A percentile compares a stretch with the other conserved stretches of the same genome.
phyloP scores from a whole-genome alignment of 2,329 filamentous ascomycete species.

The Exophiala sideris region DNA sequence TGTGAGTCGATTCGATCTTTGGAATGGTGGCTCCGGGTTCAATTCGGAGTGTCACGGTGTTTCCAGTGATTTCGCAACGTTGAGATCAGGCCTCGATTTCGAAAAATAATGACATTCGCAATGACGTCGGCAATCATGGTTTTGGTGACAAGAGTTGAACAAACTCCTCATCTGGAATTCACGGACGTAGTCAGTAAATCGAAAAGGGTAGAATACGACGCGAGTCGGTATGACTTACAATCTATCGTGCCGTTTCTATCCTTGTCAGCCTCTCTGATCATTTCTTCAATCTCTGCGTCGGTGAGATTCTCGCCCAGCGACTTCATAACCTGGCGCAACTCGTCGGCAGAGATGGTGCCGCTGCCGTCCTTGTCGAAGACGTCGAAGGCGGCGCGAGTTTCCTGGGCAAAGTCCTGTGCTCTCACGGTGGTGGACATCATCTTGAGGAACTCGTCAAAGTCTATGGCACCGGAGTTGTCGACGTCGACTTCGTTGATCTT shows the following conservation, averaged over 20 bases:
- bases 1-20: too few relatives aligned
- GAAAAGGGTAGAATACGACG: not conserved
- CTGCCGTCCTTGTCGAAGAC: conserved; percentile 66
- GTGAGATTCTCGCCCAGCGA: conserved; percentile 63
- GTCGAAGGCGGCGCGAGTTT: conserved; percentile 62
- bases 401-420: conserved; percentile 60
- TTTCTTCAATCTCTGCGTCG: conserved; percentile 63
- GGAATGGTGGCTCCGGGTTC: too few relatives aligned
- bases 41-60: too few relatives aligned
- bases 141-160: conserved; percentile 28
- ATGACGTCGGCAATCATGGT: conserved; percentile 3
- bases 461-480: conserved; percentile 64
- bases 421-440: conserved; percentile 65
- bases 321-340: conserved; percentile 62
- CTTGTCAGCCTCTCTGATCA: conserved; percentile 64
- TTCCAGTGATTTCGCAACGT: too few relatives aligned
- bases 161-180: conserved; percentile 27
- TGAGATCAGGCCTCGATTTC: too few relatives aligned
- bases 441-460: conserved; percentile 64
- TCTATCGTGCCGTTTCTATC: conserved; percentile 64
- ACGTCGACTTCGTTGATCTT: conserved; percentile 62
- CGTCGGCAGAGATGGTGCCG: conserved; percentile 62
- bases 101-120: too few relatives aligned
- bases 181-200: not conserved
- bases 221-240: conserved; percentile 44